Conservation (phyloP, 225 moss, liverwort and hornwort genomes). For the Rhytidiadelphus loreus region DNA sequence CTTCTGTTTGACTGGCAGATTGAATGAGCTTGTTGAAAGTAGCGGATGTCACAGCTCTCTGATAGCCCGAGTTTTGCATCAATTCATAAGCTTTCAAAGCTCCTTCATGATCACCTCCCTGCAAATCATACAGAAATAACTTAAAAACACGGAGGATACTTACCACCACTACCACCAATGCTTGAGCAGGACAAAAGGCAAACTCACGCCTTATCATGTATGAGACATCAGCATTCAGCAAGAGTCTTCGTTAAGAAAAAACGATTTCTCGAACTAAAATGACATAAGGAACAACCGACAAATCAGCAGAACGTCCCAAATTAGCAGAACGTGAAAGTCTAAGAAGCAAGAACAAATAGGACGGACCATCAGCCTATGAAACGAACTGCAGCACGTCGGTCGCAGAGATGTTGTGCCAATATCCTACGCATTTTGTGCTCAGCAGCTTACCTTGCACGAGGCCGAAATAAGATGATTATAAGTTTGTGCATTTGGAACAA, state of each 20-base stretch:
- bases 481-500: slow-evolving; percentile 67
- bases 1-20: slow-evolving; percentile 68
- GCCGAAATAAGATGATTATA: slow-evolving; percentile 74
- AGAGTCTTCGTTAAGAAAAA: neutral
- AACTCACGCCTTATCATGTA: neutral
- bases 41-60: slow-evolving; percentile 53
- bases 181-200: neutral
- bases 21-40: slow-evolving; percentile 90
- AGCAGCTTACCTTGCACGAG: slow-evolving; percentile 58
- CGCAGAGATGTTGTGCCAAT: neutral
- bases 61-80: slow-evolving; percentile 57
- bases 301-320: neutral
- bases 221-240: neutral
- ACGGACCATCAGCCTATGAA: neutral
- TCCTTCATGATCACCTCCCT: slow-evolving; percentile 67
- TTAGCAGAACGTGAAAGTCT: neutral
- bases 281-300: neutral
- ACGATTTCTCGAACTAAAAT: neutral
- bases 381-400: neutral
- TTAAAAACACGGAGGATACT: neutral
- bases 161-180: neutral
- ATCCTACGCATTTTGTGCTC: neutral
- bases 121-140: neutral
- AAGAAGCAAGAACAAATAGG: neutral
- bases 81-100: slow-evolving; percentile 71